A percentile compares a stretch with the other conserved stretches of the same genome.
These are phyloP conservation scores for Pythium rhizo-oryzae DNA, from an alignment of 352 stramenopile genomes.

Conservation along the genomic window DNA sequence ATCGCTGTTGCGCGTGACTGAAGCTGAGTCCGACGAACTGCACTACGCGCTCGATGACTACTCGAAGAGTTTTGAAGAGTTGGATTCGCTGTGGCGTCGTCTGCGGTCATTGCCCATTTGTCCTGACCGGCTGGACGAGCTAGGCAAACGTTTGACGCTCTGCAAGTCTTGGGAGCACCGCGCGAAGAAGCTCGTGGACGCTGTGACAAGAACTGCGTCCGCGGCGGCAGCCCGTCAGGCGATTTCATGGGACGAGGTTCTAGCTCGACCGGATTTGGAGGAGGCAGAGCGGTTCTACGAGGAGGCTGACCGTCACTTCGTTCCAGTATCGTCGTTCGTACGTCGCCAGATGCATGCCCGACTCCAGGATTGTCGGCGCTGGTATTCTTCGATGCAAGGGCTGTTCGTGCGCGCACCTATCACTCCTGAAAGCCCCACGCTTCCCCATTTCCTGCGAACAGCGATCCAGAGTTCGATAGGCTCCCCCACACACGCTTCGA, in stretches of 20 bases:
- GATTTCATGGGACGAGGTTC: slow-evolving; percentile 26
- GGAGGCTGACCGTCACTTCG: slow-evolving; percentile 57
- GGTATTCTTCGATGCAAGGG: slow-evolving; percentile 49
- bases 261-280: slow-evolving; percentile 41
- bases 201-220: slow-evolving; percentile 1
- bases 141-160: slow-evolving; percentile 54
- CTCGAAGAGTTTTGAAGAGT: slow-evolving; percentile 34
- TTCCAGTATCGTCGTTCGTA: slow-evolving; percentile 64
- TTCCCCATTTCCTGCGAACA: slow-evolving; percentile 46
- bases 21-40: slow-evolving; percentile 21
- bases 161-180: slow-evolving; percentile 56
- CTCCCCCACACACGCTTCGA: not conserved
- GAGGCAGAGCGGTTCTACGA: slow-evolving; percentile 55
- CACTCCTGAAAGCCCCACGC: slow-evolving; percentile 37
- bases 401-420: slow-evolving; percentile 57
- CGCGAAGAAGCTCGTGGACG: slow-evolving; percentile 50
- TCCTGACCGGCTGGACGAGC: slow-evolving; percentile 40
- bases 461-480: slow-evolving; percentile 36
- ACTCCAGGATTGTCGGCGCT: slow-evolving; percentile 70
- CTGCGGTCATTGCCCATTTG: slow-evolving; percentile 42
- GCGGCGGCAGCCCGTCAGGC: slow-evolving; percentile 9
- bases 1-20: slow-evolving; percentile 22
- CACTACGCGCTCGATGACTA: slow-evolving; percentile 25
- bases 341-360: slow-evolving; percentile 61
- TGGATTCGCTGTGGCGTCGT: slow-evolving; percentile 28